phyloP scores from a whole-genome alignment of 2,329 filamentous ascomycete genomes.

The Colletotrichum euphorbiae region DNA sequence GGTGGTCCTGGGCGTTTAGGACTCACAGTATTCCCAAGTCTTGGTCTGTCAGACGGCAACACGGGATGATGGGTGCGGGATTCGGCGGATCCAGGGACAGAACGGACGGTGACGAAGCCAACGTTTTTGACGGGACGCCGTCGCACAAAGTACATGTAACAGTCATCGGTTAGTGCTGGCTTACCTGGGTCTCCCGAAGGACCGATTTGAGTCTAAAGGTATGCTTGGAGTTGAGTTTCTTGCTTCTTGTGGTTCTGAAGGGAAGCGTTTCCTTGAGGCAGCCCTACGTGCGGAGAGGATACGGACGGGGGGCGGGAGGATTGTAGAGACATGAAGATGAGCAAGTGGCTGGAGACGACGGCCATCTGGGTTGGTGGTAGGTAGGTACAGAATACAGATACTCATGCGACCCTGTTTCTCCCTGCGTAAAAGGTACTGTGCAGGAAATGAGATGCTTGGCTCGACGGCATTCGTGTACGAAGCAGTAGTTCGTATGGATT shows the following conservation, averaged over 20 bases:
- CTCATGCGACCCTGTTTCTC: constrained; percentile 27
- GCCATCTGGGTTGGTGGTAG: constrained; percentile 22
- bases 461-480: neutral
- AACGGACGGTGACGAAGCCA: constrained; percentile 22
- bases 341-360: constrained; percentile 34
- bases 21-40: neutral
- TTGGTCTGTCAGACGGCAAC: constrained; percentile 7
- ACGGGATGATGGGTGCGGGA: constrained; percentile 2
- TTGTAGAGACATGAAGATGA: constrained; percentile 17
- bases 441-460: constrained; percentile 8
- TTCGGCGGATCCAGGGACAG: constrained; percentile 15
- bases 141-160: neutral
- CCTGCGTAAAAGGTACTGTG: constrained; percentile 36
- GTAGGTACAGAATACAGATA: neutral
- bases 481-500: neutral
- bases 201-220: constrained; percentile 34
- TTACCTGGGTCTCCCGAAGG: neutral
- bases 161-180: neutral
- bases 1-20: neutral
- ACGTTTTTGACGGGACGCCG: neutral
- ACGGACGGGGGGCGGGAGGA: neutral
- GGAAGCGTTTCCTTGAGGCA: neutral
- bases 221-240: constrained; percentile 35
- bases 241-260: constrained; percentile 21
- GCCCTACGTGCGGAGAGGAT: constrained; percentile 35